Conservation (phyloP, 2,329 filamentous ascomycete species). For the Phaeosphaeriaceae sp. region DNA sequence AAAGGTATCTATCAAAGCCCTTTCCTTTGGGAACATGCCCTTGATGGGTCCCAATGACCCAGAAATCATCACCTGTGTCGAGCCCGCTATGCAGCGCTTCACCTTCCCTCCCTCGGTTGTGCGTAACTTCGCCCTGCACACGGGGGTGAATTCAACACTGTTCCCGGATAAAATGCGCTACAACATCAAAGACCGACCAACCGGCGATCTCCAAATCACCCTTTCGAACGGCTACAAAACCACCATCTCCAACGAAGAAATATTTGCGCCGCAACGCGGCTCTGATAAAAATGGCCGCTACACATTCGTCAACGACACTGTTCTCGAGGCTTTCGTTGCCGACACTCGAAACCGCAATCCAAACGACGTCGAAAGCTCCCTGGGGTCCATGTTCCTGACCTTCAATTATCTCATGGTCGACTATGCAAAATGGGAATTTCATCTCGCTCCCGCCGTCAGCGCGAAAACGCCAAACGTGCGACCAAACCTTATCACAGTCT, state of each 20-base stretch:
- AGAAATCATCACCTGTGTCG: conserved; percentile 8
- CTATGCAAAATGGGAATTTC: conserved; percentile 13
- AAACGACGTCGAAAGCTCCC: conserved; percentile 1
- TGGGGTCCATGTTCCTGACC: conserved; percentile 13
- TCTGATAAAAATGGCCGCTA: conserved; percentile 16
- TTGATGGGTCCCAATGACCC: conserved; percentile 1
- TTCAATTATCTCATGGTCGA: conserved; percentile 17
- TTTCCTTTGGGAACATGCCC: conserved; percentile 3
- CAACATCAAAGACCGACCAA: conserved; percentile 4
- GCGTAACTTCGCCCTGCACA: background rate
- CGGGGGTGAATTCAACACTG: conserved; percentile 4
- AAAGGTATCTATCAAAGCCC: conserved; percentile 12
- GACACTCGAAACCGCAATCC: conserved; percentile 10
- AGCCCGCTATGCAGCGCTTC: conserved; percentile 9
- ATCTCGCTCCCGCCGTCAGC: conserved; percentile 12
- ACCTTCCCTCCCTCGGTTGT: conserved; percentile 10
- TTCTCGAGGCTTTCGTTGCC: conserved; percentile 10
- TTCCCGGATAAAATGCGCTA: conserved; percentile 10
- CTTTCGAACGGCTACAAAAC: conserved; percentile 10
- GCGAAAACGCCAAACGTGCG: background rate
- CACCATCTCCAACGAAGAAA: conserved; percentile 12
- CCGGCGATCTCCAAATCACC: conserved; percentile 8
- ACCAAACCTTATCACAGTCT: conserved; percentile 4
- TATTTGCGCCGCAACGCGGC: conserved; percentile 13
- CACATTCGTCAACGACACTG: conserved; percentile 12